phyloP scores from a whole-genome alignment of 495 filamentous ascomycete genomes.

The Pyrenula massariospora region DNA sequence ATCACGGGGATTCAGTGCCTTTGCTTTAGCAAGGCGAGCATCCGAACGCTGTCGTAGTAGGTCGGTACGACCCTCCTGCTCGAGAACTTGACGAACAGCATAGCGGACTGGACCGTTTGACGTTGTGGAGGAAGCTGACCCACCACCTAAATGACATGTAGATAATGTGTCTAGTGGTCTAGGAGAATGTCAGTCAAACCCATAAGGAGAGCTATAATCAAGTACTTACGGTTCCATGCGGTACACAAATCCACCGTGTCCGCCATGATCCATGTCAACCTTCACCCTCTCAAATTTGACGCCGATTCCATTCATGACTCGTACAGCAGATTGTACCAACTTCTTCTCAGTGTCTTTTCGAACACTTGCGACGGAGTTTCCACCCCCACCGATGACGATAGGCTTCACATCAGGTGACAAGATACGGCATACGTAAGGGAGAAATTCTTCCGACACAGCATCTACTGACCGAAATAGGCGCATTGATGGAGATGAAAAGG shows the following conservation, averaged over 20 bases:
- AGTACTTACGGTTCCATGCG: conserved; percentile 83
- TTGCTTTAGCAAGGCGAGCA: conserved; percentile 34
- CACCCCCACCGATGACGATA: conserved; percentile 66
- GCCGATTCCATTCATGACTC: conserved; percentile 65
- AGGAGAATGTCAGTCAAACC: conserved; percentile 40
- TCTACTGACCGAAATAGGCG: conserved; percentile 68
- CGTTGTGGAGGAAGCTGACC: conserved; percentile 28
- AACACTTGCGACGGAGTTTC: conserved; percentile 65
- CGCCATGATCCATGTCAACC: conserved; percentile 51
- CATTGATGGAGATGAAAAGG: conserved; percentile 45
- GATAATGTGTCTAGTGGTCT: conserved; percentile 11
- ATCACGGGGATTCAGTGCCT: conserved; percentile 19
- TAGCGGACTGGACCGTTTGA: conserved; percentile 58
- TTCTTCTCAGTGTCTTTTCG: conserved; percentile 72
- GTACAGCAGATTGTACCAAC: conserved; percentile 67
- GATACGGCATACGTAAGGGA: conserved; percentile 73
- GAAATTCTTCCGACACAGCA: conserved; percentile 63
- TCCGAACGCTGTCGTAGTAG: conserved; percentile 46
- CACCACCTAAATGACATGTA: not conserved
- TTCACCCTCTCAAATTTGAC: conserved; percentile 73
- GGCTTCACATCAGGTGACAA: conserved; percentile 84
- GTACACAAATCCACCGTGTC: conserved; percentile 62
- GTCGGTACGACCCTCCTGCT: conserved; percentile 72
- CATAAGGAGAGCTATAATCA: conserved; percentile 5
- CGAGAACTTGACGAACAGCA: conserved; percentile 82